Base-by-base conservation (phyloP, 441 rosid species). In the Croton setiger region DNA sequence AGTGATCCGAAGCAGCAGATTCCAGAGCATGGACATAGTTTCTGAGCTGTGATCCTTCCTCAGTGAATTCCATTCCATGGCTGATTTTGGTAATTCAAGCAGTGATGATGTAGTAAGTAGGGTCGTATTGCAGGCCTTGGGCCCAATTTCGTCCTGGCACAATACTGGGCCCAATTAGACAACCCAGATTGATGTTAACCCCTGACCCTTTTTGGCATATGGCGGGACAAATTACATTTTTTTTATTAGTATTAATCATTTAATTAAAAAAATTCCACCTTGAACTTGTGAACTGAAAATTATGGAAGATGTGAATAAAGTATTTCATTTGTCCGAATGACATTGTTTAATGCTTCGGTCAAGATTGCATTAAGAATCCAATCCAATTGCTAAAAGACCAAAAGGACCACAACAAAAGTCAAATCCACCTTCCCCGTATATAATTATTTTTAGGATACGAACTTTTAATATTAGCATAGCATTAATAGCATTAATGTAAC, bases 141-240 rank as follows among this genome's bases (percentile, higher is more conserved):
- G 23, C 52, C 53, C 63, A 43, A 39, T 6, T 37, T 53, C n/a
- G 31, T 37, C 49, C 47, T 14, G 20, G 48, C 47, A n/a, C 12
- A 12, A 8, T 20, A 47, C 31, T 15, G 63, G 43, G 54, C 63
- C 43, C 60, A 17, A 55, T 9, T 27, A 44, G 54, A 56, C 63
- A 67, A 57, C 71, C 71, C 41, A 31, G 33, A 56, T 56, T 57
- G 54, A 56, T 44, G 63, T 56, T 27, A 41, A 67, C 54, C 20
- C 27, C 23, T 54, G 43, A 67, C 54, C 12, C 27, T 44, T 54
- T n/a, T 2, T 7, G 17, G 13, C 43, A 64, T 3, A 15, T 31
- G 23, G 31, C 31, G 31, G 4, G 21, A 33, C 70, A 17, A 4
- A 20, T 11, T 13, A 27, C 3, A 31, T 21, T 66, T 20, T 7